Percentiles rank a stretch among this genome's conserved stretches.
These are phyloP conservation scores for Diaporthe capsici DNA, from an alignment of 2,329 filamentous ascomycete species.

Conservation along the genomic window DNA sequence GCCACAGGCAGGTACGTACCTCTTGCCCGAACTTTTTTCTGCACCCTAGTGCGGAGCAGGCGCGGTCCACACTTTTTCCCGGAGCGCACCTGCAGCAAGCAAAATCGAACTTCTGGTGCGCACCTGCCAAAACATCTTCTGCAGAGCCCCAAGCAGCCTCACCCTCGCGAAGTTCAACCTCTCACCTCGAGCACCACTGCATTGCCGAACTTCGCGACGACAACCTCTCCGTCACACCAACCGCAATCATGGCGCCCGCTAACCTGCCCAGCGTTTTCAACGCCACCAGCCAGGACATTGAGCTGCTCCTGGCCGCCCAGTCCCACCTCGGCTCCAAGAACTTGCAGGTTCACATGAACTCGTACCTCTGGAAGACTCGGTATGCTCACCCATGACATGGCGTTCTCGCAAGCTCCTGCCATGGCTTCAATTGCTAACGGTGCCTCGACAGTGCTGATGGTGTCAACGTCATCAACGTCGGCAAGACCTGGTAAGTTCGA, in stretches of 20 bases:
- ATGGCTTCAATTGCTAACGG: constrained; percentile 30
- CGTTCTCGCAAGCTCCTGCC: neutral
- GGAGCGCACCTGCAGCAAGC: constrained; percentile 22
- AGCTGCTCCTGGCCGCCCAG: constrained; percentile 98
- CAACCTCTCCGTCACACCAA: constrained; percentile 48
- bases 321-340: constrained; percentile 99
- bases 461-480: constrained; percentile 99
- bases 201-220: constrained; percentile 41
- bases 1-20: constrained; percentile 16
- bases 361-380: constrained; percentile 93
- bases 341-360: constrained; percentile 99
- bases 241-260: constrained; percentile 82
- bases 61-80: constrained; percentile 41
- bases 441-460: constrained; percentile 86
- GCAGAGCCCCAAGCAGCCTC: constrained; percentile 26
- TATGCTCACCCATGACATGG: constrained; percentile 6
- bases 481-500: constrained; percentile 94
- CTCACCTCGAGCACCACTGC: constrained; percentile 27
- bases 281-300: constrained; percentile 97
- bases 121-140: constrained; percentile 31
- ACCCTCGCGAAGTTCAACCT: constrained; percentile 44
- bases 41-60: constrained; percentile 32
- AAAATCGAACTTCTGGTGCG: constrained; percentile 21
- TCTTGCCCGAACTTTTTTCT: constrained; percentile 7
- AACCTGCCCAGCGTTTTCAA: constrained; percentile 97